phyloP scores from a whole-genome alignment of 2,329 filamentous ascomycete species.

The Trichoderma sp. region DNA sequence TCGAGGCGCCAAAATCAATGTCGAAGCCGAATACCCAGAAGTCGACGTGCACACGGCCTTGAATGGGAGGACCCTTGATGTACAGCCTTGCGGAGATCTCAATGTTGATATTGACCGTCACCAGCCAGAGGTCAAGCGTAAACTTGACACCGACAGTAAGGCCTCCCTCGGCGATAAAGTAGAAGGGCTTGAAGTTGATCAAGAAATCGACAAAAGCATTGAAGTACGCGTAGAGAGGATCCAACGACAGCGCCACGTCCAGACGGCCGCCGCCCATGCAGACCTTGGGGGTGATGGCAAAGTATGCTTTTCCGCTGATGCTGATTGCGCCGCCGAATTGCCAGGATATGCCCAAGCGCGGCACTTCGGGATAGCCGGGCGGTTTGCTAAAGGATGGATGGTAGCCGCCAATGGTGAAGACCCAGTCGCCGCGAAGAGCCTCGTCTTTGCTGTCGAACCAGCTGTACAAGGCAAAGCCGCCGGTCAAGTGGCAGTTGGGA shows the following conservation, averaged over 20 bases:
- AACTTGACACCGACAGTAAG: conserved; percentile 37
- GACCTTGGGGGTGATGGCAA: conserved; percentile 44
- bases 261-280: conserved; percentile 43
- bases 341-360: conserved; percentile 40
- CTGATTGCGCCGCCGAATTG: conserved; percentile 31
- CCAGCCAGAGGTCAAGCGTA: conserved; percentile 37
- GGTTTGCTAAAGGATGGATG: conserved; percentile 38
- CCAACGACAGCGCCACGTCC: neutral
- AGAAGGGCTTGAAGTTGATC: conserved; percentile 46
- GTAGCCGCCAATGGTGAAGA: conserved; percentile 46
- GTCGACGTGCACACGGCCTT: conserved; percentile 35
- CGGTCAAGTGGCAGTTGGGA: conserved; percentile 42
- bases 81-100: conserved; percentile 32
- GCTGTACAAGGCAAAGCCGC: conserved; percentile 40
- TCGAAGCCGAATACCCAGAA: conserved; percentile 35
- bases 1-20: conserved; percentile 32
- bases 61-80: conserved; percentile 33
- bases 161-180: conserved; percentile 37
- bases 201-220: conserved; percentile 47
- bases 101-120: conserved; percentile 31
- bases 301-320: conserved; percentile 43
- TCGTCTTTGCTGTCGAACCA: conserved; percentile 26
- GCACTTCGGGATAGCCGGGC: conserved; percentile 38
- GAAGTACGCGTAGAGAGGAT: conserved; percentile 42
- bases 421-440: conserved; percentile 39